phyloP scores from a whole-genome alignment of 441 rosid genomes.

The Pelargonium myrrhifolium region DNA sequence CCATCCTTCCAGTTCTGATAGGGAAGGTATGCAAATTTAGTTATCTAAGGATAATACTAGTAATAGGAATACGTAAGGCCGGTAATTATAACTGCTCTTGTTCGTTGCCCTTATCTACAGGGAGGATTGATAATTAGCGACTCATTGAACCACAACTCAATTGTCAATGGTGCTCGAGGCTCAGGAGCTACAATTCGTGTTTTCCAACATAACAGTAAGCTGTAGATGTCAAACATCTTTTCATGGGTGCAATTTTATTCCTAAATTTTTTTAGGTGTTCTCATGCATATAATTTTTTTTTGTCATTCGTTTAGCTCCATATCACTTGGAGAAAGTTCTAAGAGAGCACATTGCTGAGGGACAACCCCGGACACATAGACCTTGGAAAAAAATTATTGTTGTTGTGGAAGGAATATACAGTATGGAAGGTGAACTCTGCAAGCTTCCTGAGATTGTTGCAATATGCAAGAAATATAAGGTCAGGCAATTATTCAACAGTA shows the following conservation, averaged over 20 bases:
- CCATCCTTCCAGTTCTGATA: constrained; percentile 67
- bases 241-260: neutral
- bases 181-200: constrained; percentile 79
- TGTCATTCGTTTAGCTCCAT: constrained; percentile 43
- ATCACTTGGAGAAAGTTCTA: constrained; percentile 79
- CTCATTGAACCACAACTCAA: constrained; percentile 80
- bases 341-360: constrained; percentile 88
- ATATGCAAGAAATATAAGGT: constrained; percentile 87
- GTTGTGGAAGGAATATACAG: constrained; percentile 85
- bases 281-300: neutral
- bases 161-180: constrained; percentile 89
- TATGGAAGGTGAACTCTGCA: constrained; percentile 84
- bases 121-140: constrained; percentile 82
- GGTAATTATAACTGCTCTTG: neutral
- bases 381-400: constrained; percentile 87
- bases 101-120: constrained; percentile 24
- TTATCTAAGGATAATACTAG: neutral
- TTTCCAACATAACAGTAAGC: constrained; percentile 77
- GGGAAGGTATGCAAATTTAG: constrained; percentile 37
- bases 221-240: neutral
- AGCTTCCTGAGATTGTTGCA: constrained; percentile 72
- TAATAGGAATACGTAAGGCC: neutral
- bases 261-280: neutral
- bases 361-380: constrained; percentile 83
- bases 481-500: constrained; percentile 9